Base-by-base conservation (phyloP, 2,329 filamentous ascomycete species). In the Colletotrichum musae region DNA sequence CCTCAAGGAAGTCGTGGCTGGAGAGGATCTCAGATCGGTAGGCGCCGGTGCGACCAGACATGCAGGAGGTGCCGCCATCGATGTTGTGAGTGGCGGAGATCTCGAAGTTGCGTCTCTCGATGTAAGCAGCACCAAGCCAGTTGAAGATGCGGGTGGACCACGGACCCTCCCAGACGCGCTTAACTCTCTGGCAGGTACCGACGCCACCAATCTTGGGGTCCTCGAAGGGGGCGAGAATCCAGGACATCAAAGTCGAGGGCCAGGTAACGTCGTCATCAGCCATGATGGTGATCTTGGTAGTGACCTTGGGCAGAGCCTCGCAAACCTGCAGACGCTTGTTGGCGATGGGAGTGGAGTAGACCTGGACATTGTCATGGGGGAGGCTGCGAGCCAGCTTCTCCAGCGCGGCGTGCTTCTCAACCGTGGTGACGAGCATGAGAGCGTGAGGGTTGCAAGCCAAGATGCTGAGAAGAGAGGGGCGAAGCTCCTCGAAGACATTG, bases 321-420 rank as follows among this genome's bases (percentile, higher is more conserved):
- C 94, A 97, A 78, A 98, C 94, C 80, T 98, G 95, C 21, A 95
- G 90, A 64, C 95, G 92, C 85, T 98, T 98, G 84, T 98, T 98
- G 74, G 95, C 94, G 77, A 97, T 95, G 70, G 88, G 86, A 36
- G 94, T 93, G 72, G 89, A 91, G 73, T 95, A 86, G 51, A 97
- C 91, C 64, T 90, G 88, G 73, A 97, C 90, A 72, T 89, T 90
- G 67, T 89, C 86, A 65, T 84, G 82, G 51, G 79, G 78, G 43
- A 92, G 80, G 26, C 90, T 89, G 71, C 88, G 86, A 21, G 89
- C 90, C 79, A 96, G 90, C 72, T 85, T 84, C 75, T 91, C 82
- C 21, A 95, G 87, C 61, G 88, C 91, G 70, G 89, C 86, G 71
- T 91, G 85, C 80, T 96, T 96, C 78, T 92, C 90, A 72, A 92